Percentiles rank a stretch among this genome's conserved stretches.
phyloP scores from a whole-genome alignment of 2,329 filamentous ascomycete genomes.

The Penicillium decumbens region DNA sequence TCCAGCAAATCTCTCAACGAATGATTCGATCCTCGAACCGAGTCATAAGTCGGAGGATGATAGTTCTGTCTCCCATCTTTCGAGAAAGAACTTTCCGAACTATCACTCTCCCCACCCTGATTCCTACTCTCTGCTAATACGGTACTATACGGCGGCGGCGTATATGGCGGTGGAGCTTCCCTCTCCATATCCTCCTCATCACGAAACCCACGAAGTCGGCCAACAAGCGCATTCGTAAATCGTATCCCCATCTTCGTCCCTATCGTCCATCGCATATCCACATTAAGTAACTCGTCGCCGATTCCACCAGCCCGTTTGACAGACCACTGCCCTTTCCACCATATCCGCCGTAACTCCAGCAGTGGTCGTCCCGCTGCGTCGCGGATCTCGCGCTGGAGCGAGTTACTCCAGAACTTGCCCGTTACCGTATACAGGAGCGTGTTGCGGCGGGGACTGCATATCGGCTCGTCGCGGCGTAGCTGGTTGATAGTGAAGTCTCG shows the following conservation, averaged over 20 bases:
- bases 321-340: slow-evolving; percentile 17
- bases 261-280: slow-evolving; percentile 14
- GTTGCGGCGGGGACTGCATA: slow-evolving; percentile 11
- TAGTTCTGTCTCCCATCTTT: background rate
- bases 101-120: background rate
- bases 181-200: background rate
- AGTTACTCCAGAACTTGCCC: slow-evolving; percentile 18
- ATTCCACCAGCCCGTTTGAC: slow-evolving; percentile 12
- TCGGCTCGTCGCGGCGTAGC: slow-evolving; percentile 16
- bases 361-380: slow-evolving; percentile 9
- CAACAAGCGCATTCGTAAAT: slow-evolving; percentile 17
- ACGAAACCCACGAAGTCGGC: background rate
- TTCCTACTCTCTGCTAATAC: background rate
- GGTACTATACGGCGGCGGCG: slow-evolving; percentile 13
- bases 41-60: slow-evolving; percentile 17
- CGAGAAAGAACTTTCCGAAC: background rate
- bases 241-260: slow-evolving; percentile 10
- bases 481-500: slow-evolving; percentile 14
- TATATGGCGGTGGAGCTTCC: background rate
- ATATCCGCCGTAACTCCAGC: slow-evolving; percentile 15
- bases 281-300: slow-evolving; percentile 11
- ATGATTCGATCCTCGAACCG: slow-evolving; percentile 14
- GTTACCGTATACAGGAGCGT: slow-evolving; percentile 17
- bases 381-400: slow-evolving; percentile 15
- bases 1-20: slow-evolving; percentile 20